These are phyloP conservation scores for Scheffersomyces lignosus DNA, from an alignment of 805 yeast genomes.

Conservation along the genomic window DNA sequence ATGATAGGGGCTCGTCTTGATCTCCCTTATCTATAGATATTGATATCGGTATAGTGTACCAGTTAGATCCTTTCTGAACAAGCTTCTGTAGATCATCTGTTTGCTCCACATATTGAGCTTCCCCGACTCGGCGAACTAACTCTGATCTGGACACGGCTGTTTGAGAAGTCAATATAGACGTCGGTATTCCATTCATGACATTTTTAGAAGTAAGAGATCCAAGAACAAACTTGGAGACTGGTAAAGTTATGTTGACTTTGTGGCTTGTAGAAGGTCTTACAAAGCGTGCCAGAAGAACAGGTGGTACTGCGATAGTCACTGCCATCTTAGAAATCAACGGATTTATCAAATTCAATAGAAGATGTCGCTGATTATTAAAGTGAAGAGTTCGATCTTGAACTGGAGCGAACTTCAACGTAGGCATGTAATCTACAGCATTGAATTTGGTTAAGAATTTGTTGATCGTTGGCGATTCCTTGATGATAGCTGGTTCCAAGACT, in stretches of 20 bases:
- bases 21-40: constrained; percentile 6
- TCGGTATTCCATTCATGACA: constrained; percentile 34
- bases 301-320: constrained; percentile 24
- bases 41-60: constrained; percentile 36
- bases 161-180: constrained; percentile 27
- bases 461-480: constrained; percentile 13
- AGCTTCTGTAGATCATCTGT: constrained; percentile 11
- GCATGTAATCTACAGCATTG: constrained; percentile 36
- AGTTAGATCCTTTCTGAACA: constrained; percentile 28
- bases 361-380: constrained; percentile 13
- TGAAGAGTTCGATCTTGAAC: constrained; percentile 5
- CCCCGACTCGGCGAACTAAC: constrained; percentile 23
- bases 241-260: constrained; percentile 19
- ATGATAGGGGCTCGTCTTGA: too few species aligned
- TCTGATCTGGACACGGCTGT: constrained; percentile 34
- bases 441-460: constrained; percentile 29
- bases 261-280: constrained; percentile 3
- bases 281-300: constrained; percentile 15
- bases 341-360: constrained; percentile 31
- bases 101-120: constrained; percentile 2
- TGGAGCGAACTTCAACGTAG: constrained; percentile 22
- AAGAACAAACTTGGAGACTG: constrained; percentile 22
- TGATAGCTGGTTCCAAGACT: constrained; percentile 20
- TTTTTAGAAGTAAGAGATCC: constrained; percentile 19
- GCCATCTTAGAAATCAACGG: constrained; percentile 24